These are phyloP conservation scores for Amphichorda felina DNA, from an alignment of 2,329 filamentous ascomycete species.

Conservation along the genomic window DNA sequence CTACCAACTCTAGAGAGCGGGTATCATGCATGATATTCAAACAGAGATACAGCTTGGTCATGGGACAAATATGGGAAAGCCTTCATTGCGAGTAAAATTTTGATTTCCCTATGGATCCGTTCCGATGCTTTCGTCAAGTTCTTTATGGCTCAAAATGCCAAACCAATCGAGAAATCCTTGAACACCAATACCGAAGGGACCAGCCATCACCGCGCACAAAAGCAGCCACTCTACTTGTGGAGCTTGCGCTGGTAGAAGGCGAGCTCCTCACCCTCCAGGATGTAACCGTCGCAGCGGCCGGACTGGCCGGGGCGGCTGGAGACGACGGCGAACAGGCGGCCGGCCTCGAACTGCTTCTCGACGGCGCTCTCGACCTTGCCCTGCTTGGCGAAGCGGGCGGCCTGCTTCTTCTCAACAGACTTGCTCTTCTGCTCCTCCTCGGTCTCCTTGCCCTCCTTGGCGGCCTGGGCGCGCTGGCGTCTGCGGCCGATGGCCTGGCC, in stretches of 20 bases:
- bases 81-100: slow-evolving; percentile 7
- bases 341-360: slow-evolving; percentile 99
- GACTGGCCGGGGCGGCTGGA: slow-evolving; percentile 92
- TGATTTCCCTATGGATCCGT: slow-evolving; percentile 25
- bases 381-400: slow-evolving; percentile 63
- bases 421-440: slow-evolving; percentile 85
- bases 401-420: slow-evolving; percentile 93
- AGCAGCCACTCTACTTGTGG: slow-evolving; percentile 68
- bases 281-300: slow-evolving; percentile 92
- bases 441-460: slow-evolving; percentile 45
- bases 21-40: no score
- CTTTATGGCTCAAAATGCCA: slow-evolving; percentile 21
- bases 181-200: slow-evolving; percentile 23
- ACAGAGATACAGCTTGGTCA: no score
- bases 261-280: slow-evolving; percentile 98
- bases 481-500: slow-evolving; percentile 78
- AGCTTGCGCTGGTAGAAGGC: slow-evolving; percentile 99
- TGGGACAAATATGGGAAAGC: no score
- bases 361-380: slow-evolving; percentile 90
- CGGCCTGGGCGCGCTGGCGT: slow-evolving; percentile 68
- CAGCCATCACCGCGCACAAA: slow-evolving; percentile 6
- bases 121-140: slow-evolving; percentile 24
- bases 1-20: no score
- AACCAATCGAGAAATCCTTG: slow-evolving; percentile 19
- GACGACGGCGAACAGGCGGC: slow-evolving; percentile 90